Evolutionary conservation across 2,329 filamentous ascomycete genomes (phyloP).

Genomic region (Cryphonectria japonica): DNA sequence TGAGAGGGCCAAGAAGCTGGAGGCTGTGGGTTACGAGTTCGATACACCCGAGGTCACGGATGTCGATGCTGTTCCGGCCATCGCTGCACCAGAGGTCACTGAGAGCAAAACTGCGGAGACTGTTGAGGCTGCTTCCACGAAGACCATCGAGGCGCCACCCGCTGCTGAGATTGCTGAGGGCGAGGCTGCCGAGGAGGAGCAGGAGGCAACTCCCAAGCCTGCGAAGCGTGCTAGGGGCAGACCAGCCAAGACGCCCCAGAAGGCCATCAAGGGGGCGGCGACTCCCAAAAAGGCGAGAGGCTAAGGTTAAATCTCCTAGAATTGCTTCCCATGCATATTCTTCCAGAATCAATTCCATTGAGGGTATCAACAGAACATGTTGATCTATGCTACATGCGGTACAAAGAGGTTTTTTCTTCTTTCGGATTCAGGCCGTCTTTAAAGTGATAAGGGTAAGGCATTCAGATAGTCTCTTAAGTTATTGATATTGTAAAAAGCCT

Average conservation of each 20-base stretch:
- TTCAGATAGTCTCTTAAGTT: background rate
- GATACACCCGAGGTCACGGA: slow-evolving; percentile 72
- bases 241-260: slow-evolving; percentile 28
- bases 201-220: slow-evolving; percentile 33
- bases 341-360: background rate
- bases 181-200: slow-evolving; percentile 35
- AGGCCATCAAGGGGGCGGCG: slow-evolving; percentile 38
- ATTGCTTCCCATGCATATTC: slow-evolving; percentile 12
- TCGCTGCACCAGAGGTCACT: slow-evolving; percentile 39
- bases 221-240: slow-evolving; percentile 31
- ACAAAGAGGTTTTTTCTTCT: background rate
- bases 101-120: slow-evolving; percentile 42
- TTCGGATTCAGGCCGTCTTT: background rate
- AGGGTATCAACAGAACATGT: background rate
- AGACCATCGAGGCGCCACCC: slow-evolving; percentile 36
- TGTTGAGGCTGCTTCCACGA: slow-evolving; percentile 40
- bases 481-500: background rate
- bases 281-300: slow-evolving; percentile 40
- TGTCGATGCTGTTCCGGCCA: slow-evolving; percentile 38
- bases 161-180: slow-evolving; percentile 44
- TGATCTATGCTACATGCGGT: background rate
- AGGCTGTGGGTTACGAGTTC: slow-evolving; percentile 83
- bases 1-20: slow-evolving; percentile 73
- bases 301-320: slow-evolving; percentile 33
- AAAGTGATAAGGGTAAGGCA: background rate